Conservation (phyloP, 768 basidiomycete genomes). For the Lactarius sanguifluus region DNA sequence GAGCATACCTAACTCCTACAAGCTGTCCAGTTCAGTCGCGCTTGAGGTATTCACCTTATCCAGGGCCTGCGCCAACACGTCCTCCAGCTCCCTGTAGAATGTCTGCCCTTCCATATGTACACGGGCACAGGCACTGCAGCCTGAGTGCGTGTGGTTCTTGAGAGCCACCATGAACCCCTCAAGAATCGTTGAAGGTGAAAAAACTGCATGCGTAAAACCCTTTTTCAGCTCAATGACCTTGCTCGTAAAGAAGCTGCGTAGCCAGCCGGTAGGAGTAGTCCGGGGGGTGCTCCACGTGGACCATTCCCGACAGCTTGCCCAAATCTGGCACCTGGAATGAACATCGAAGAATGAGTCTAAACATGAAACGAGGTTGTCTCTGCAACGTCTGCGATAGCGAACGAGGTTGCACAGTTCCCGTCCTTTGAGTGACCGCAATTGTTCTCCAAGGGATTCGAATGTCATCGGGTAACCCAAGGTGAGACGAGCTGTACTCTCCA, state of each 20-base stretch:
- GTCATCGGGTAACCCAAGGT: constrained; percentile 8
- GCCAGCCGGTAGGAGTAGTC: not conserved
- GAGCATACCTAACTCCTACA: not conserved
- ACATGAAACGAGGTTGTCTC: constrained; percentile 2
- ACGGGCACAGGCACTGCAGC: not conserved
- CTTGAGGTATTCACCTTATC: constrained; percentile 1
- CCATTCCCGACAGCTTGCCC: not conserved
- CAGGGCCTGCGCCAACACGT: not conserved
- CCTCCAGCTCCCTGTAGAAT: constrained; percentile 2
- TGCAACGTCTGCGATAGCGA: constrained; percentile 6
- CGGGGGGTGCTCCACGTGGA: not conserved
- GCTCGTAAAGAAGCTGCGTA: not conserved
- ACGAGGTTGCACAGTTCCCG: constrained; percentile 1
- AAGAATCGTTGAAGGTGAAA: not conserved
- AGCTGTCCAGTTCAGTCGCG: not conserved
- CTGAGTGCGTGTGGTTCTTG: not conserved
- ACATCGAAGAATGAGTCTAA: not conserved
- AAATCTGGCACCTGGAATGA: not conserved
- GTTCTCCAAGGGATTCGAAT: constrained; percentile 13
- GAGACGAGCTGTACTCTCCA: not conserved
- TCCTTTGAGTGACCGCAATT: constrained; percentile 1
- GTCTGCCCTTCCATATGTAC: not conserved
- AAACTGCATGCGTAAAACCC: not conserved
- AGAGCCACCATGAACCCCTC: constrained; percentile 4
- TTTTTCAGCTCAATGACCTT: not conserved